Base-by-base conservation (phyloP, 345 rosid genomes). In the Aquilaria yunnanensis region DNA sequence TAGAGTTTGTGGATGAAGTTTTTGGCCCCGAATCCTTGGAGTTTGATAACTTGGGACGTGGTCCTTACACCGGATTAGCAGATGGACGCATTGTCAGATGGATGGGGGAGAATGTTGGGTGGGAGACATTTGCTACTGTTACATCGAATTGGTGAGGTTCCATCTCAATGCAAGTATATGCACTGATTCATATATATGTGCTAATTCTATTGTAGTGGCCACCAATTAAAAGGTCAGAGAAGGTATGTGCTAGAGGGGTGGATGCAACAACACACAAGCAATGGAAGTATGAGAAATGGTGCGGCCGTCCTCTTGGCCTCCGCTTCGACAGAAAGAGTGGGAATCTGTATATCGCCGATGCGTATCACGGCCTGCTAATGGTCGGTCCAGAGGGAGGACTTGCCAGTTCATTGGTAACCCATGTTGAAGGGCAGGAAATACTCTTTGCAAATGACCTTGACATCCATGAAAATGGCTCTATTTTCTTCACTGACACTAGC, bases 361-460 rank as follows among this genome's bases (percentile, higher is more conserved):
- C 99, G 23, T 85, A 95, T 64, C 83, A 83, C 67, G 99, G 99
- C 60, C 80, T 95, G 32, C 75, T 95, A 11, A 72, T 77, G 14
- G 96, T 91, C 50, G 99, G 99, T 43, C 78, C 92, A 7, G 73
- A 79, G 72, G 99, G 99, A 60, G 99, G 97, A 14, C 63, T 80
- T 4, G 99, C 97, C 6, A 80, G 78, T 54, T 80, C 96, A 54
- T 65, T 94, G 62, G 86, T 93, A 33, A 88, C 88, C n/a, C 88
- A 85, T 60, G 91, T 74, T 5, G 78, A 63, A 29, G 95, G 88
- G 9, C 72, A 75, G 7, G 83, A 78, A 2, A 91, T 91, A 34
- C 95, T 88, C 60, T 94, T 94, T 71, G 99, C 99, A 9, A 94
- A 91, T 64, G 99, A 94, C 47, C 89, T 91, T 5, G 96, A 94